Percentiles rank a stretch among this genome's conserved stretches.
Conservation (phyloP, 805 yeast species). For the Saccharomycopsis fodiens region DNA sequence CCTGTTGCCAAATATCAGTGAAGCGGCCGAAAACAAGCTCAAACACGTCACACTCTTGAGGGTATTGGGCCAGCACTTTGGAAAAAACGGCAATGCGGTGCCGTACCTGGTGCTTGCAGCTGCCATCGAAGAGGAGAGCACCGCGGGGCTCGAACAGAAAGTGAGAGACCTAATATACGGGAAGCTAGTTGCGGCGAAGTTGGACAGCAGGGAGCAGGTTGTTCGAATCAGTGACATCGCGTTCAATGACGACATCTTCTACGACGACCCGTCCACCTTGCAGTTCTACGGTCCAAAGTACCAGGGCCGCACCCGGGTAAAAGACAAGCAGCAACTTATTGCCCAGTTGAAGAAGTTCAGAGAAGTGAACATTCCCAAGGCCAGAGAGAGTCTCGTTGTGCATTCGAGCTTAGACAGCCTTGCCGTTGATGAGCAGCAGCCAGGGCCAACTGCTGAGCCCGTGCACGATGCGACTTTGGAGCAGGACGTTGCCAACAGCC, state of each 20-base stretch:
- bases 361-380: background rate
- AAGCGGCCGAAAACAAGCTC: background rate
- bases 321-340: background rate
- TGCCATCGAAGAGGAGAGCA: background rate
- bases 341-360: background rate
- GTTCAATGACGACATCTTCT: conserved; percentile 2
- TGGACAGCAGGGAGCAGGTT: background rate
- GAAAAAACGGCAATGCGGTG: background rate
- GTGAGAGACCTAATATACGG: background rate
- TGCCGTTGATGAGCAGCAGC: background rate
- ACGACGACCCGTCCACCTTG: background rate
- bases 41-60: conserved; percentile 2
- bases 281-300: background rate
- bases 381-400: background rate
- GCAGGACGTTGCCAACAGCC: background rate
- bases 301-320: background rate
- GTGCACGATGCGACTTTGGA: background rate
- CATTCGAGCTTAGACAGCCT: too few relatives aligned
- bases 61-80: background rate
- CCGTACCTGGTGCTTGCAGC: background rate
- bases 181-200: background rate
- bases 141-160: background rate
- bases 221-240: background rate
- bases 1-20: background rate
- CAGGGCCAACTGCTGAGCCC: background rate